Base-by-base conservation (phyloP, 2,329 filamentous ascomycete species). In the Xylariaceae sp. region DNA sequence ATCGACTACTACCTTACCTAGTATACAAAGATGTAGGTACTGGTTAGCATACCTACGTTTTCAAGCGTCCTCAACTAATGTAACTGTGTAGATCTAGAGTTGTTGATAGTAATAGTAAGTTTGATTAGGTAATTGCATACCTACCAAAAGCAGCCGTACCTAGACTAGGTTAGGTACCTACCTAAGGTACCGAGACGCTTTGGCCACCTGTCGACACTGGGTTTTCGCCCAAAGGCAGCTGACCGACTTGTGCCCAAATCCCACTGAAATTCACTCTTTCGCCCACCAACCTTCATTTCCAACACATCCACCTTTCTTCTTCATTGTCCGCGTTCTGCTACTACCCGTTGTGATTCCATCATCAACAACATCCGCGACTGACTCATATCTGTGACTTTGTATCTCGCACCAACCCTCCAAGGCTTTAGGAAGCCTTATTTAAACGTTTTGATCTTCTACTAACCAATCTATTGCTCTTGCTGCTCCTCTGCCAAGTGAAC, bases 391-490 rank as follows among this genome's bases (percentile, higher is more conserved):
- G 44, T 51, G 49, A 52, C 48, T 33, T 49, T 57, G 3, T 48
- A 57, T 60, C 53, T 46, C 39, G 26, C 26, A 33, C 36, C 37
- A 37, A 39, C 16, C 31, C 14, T 23, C 26, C 33, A 16, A 49
- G 16, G 51, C 39, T 31, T 26, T 26, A 6, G 33, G 31, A 39
- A 26, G 16, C n/a, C 9, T 33, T 45, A 34, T 23, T 46, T 9
- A 51, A 33, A 44, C 23, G 26, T 56, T 43, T 31, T 19, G 37
- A 53, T 36, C 43, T 11, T 41, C 12, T 63, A 64, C 65, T 68
- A 65, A 67, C 62, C 33, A 55, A 51, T 17, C 49, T 29, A 39
- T 33, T 24, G 16, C 21, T 9, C 34, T 19, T 17, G 36, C 53
- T 19, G 33, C 21, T 41, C 28, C 39, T 49, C 26, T 45, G 19